Percentiles rank a stretch among this genome's conserved stretches.
Evolutionary conservation across 257 asterid genomes (phyloP).

Genomic region (Cynanchum wilfordii): DNA sequence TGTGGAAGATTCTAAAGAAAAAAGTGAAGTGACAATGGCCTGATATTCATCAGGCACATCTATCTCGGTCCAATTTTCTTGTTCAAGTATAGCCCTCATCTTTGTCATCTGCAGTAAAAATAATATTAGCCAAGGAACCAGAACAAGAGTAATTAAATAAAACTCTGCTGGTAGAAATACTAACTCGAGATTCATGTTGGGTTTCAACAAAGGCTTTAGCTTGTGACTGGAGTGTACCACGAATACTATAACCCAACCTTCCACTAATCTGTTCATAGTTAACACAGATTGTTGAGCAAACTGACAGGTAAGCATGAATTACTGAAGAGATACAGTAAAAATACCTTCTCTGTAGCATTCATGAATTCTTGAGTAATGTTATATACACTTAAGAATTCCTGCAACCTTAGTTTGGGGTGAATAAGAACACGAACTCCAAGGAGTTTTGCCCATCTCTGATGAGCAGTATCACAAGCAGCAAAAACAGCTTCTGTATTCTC

Average conservation of each 20-base stretch:
- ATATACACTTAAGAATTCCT: conserved; percentile 76
- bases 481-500: conserved; percentile 95
- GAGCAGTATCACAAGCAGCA: conserved; percentile 99
- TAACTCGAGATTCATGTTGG: conserved; percentile 96
- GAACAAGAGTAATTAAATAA: conserved; percentile 18
- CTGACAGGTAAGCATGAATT: conserved; percentile 1
- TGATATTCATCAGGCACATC: conserved; percentile 97
- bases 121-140: conserved; percentile 16
- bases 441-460: conserved; percentile 98
- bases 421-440: conserved; percentile 92
- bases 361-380: conserved; percentile 89
- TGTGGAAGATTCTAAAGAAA: conserved; percentile 42
- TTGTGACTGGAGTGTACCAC: conserved; percentile 94
- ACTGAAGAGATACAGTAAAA: conserved; percentile 18
- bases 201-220: conserved; percentile 87
- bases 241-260: conserved; percentile 96
- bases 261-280: conserved; percentile 83
- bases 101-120: conserved; percentile 66
- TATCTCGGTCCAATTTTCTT: conserved; percentile 94
- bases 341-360: conserved; percentile 85
- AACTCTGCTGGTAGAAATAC: conserved; percentile 29
- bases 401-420: conserved; percentile 78
- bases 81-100: conserved; percentile 94
- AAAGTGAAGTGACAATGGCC: conserved; percentile 58
- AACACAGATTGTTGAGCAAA: conserved; percentile 29